Percentiles rank a stretch among this genome's conserved stretches.
Evolutionary conservation across 768 basidiomycete genomes (phyloP).

Genomic region (Tephrocybe sp.): DNA sequence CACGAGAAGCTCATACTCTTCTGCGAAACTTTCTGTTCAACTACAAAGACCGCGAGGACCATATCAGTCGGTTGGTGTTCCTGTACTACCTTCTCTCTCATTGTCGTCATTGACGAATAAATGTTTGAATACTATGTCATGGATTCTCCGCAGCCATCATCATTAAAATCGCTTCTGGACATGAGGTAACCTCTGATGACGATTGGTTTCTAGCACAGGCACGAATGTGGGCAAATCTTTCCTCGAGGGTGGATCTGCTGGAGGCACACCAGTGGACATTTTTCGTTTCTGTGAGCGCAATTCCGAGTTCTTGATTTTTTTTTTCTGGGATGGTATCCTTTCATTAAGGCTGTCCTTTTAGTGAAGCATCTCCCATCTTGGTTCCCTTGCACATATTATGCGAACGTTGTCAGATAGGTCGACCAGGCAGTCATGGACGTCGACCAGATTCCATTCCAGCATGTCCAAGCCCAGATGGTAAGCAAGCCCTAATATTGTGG

Average conservation of each 20-base stretch:
- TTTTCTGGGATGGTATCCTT: too few species aligned
- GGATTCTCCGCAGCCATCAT: conserved; percentile 17
- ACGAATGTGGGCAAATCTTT: conserved; percentile 26
- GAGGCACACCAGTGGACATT: conserved; percentile 13
- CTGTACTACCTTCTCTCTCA: background rate
- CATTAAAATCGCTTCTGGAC: conserved; percentile 29
- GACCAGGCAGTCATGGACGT: conserved; percentile 16
- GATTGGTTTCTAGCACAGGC: conserved; percentile 35
- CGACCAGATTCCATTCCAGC: conserved; percentile 26
- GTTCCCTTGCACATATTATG: conserved; percentile 27
- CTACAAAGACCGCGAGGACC: conserved; percentile 22
- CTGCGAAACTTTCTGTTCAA: conserved; percentile 23
- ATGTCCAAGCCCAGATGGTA: conserved; percentile 31
- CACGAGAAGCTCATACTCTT: conserved; percentile 26
- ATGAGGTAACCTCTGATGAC: conserved; percentile 26
- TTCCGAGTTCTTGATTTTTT: too few species aligned
- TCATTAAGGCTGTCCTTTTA: background rate
- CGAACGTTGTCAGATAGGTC: conserved; percentile 12
- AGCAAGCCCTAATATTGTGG: background rate
- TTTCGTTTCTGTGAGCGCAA: conserved; percentile 25
- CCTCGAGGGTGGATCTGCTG: conserved; percentile 21
- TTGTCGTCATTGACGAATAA: background rate
- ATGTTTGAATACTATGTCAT: too few species aligned
- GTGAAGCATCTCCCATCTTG: conserved; percentile 28
- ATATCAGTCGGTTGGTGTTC: conserved; percentile 26